These are phyloP conservation scores for Yamadazyma akitaensis DNA, from an alignment of 805 yeast species.

Conservation along the genomic window DNA sequence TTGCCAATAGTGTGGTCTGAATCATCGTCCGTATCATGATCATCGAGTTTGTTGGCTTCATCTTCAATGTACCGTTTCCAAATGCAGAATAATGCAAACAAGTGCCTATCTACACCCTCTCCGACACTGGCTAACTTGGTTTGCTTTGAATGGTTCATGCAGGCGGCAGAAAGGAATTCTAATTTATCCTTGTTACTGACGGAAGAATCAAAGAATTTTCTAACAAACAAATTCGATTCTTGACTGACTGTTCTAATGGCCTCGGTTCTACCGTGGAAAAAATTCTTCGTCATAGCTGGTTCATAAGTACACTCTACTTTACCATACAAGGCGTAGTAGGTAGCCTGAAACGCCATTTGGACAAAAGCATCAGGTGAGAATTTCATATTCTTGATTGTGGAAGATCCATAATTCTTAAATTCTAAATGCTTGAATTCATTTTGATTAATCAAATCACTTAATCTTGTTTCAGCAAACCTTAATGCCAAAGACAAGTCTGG, in stretches of 20 bases:
- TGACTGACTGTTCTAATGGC: constrained; percentile 82
- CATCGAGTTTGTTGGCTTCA: constrained; percentile 15
- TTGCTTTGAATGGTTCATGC: constrained; percentile 62
- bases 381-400: constrained; percentile 76
- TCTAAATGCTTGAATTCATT: constrained; percentile 83
- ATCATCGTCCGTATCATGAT: constrained; percentile 21
- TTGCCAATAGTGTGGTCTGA: constrained; percentile 18
- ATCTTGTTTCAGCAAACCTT: constrained; percentile 86
- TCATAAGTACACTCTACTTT: constrained; percentile 92
- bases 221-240: constrained; percentile 77
- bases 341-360: constrained; percentile 91
- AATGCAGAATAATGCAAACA: constrained; percentile 81
- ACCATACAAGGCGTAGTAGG: constrained; percentile 88
- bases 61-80: constrained; percentile 65
- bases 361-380: constrained; percentile 92
- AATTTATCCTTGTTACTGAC: constrained; percentile 59
- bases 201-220: constrained; percentile 73
- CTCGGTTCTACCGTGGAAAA: constrained; percentile 89
- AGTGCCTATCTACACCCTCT: constrained; percentile 87
- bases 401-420: constrained; percentile 69
- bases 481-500: constrained; percentile 71
- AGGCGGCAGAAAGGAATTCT: constrained; percentile 60
- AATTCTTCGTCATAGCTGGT: constrained; percentile 92
- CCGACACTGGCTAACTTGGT: constrained; percentile 73
- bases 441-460: constrained; percentile 83